Conservation (phyloP, 2,329 filamentous ascomycete species). For the Tolypocladium pustulatum region DNA sequence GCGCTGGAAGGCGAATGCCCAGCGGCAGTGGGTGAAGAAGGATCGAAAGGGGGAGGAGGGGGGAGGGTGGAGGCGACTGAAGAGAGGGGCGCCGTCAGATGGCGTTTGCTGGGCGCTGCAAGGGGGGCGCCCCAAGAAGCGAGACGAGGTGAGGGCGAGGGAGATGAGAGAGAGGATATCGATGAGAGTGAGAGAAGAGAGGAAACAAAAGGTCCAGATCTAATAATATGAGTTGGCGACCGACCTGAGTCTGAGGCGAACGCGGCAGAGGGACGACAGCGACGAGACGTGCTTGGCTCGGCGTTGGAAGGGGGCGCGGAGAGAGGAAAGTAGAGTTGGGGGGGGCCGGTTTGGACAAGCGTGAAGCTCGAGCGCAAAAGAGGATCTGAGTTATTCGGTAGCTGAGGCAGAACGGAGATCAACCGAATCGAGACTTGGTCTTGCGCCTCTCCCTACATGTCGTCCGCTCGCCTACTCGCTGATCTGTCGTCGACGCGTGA, state of each 20-base stretch:
- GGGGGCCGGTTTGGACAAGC: not conserved
- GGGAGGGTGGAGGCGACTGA: not conserved
- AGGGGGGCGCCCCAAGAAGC: not conserved
- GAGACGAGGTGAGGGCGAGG: not conserved
- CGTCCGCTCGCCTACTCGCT: not conserved
- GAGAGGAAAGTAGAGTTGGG: not conserved
- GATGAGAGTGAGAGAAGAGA: constrained; percentile 7
- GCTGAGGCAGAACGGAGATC: not conserved
- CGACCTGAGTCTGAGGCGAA: not conserved
- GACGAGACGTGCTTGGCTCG: not conserved
- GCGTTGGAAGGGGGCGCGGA: not conserved
- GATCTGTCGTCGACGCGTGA: not conserved
- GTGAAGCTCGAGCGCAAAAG: not conserved
- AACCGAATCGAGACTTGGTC: not conserved
- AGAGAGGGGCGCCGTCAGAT: not conserved
- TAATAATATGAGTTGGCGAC: not conserved
- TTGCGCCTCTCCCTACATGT: not conserved
- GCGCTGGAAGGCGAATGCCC: not conserved
- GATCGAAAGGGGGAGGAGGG: not conserved
- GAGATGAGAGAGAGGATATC: constrained; percentile 2
- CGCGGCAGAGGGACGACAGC: not conserved
- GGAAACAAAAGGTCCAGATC: constrained; percentile 1
- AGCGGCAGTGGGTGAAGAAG: not conserved
- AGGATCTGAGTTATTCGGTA: not conserved
- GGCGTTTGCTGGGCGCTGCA: not conserved